A percentile compares a stretch with the other conserved stretches of the same genome.
Conservation (phyloP, 805 yeast species). For the Starmerella floris region DNA sequence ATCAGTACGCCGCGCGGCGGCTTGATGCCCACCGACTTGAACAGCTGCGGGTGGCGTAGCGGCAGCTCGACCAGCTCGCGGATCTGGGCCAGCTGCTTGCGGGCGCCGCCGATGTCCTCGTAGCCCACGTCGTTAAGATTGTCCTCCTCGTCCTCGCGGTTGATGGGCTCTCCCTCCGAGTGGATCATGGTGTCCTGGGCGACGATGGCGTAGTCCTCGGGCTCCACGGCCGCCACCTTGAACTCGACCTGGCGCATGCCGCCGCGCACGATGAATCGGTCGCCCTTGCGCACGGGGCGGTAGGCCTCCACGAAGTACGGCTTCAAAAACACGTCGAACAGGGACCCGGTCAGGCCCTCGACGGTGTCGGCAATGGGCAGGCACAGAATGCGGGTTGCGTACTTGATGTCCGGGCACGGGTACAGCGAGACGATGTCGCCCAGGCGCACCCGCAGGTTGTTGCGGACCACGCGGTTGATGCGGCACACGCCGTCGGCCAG, state of each 20-base stretch:
- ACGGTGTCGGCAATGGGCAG: constrained; percentile 96
- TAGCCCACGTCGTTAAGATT: constrained; percentile 94
- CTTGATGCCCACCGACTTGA: constrained; percentile 95
- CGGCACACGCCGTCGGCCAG: constrained; percentile 91
- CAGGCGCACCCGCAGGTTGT: constrained; percentile 81
- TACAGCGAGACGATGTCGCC: constrained; percentile 87
- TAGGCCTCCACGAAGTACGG: constrained; percentile 98
- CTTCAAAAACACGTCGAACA: constrained; percentile 89
- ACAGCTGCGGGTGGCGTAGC: constrained; percentile 93
- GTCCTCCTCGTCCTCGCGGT: constrained; percentile 95
- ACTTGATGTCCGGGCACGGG: constrained; percentile 96
- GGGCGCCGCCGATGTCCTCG: constrained; percentile 97
- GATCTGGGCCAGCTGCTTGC: constrained; percentile 98
- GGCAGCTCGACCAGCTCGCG: constrained; percentile 98
- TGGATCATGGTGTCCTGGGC: constrained; percentile 97
- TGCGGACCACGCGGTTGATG: constrained; percentile 89
- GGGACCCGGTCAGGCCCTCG: constrained; percentile 92
- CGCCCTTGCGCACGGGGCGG: constrained; percentile 97
- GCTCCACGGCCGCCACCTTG: constrained; percentile 96
- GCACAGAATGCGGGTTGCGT: constrained; percentile 86
- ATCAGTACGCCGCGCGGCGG: constrained; percentile 92
- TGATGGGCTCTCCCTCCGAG: constrained; percentile 98
- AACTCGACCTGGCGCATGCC: constrained; percentile 99
- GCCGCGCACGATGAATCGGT: constrained; percentile 89
- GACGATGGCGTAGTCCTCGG: constrained; percentile 92